Evolutionary conservation across 2,329 filamentous ascomycete genomes (phyloP), one percentile per base, ranked within the genome.

Genomic region (Sclerotinia trifoliorum): DNA sequence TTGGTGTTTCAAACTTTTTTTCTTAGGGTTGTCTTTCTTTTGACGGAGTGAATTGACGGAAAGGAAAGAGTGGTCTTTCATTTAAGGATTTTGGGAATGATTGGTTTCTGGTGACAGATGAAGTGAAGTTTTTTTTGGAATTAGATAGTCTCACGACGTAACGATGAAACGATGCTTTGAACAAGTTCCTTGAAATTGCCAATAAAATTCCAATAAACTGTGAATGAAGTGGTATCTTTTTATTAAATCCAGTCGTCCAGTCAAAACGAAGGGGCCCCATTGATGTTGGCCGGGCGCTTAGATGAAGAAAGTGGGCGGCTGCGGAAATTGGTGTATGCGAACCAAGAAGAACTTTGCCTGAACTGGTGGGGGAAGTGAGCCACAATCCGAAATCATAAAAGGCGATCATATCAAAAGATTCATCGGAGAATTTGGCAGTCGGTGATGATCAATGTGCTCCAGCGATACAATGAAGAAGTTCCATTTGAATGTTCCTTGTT

Each of bases 111-210:
- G 64, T 58, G 39, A 69, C 66, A 63, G 56, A 67, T 63, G 65
- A 65, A 49, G 63, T 61, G 69, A 67, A 69, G 68, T 68, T 55
- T 35, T 35, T 71, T 67, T 26, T 62, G 35, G 52, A 46, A 67
- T 63, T 63, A 63, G 46, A 67, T 54, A 67, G 48, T 54, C 44
- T 61, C 48, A 52, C 65, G 46, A 67, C 24, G 46, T 62, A 74
- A 74, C 69, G 71, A 72, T 75, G 74, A 75, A 75, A 75, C 75
- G 71, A 66, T 60, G 60, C 39, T 67, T 67, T 67, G 19, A 51
- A 65, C 39, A 65, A 46, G n/a, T 55, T 57, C 52, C 44, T 51
- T 29, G 51, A 51, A 67, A 44, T 57, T 68, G 39, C 42, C 48
- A 67, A 63, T 62, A n/a, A 62, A 26, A 56, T 63, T 48, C 21